phyloP scores from a whole-genome alignment of 257 asterid species.

The Fraxinus anomala region DNA sequence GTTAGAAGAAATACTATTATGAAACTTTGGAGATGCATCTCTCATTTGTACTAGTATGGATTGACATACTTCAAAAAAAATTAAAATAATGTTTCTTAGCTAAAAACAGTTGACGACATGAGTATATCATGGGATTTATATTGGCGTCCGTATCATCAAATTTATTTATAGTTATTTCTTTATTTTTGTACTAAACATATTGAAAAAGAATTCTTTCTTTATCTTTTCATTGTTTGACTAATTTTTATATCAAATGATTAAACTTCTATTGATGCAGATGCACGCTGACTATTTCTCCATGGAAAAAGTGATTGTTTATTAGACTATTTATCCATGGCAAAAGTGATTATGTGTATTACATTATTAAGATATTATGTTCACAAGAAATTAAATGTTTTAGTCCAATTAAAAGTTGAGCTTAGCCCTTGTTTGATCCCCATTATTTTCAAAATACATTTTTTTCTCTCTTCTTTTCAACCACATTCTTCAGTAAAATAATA shows the following conservation, averaged over 20 bases:
- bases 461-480: too few species aligned
- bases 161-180: not conserved
- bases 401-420: not conserved
- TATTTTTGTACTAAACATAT: not conserved
- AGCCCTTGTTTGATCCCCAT: too few species aligned
- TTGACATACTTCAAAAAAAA: slow-evolving; percentile 6
- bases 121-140: not conserved
- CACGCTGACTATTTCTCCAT: not conserved
- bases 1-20: not conserved
- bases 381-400: not conserved
- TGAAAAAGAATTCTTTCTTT: not conserved
- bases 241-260: not conserved
- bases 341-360: not conserved
- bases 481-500: too few species aligned
- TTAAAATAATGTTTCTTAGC: not conserved
- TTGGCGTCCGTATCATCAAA: not conserved
- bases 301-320: not conserved
- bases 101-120: not conserved
- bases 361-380: not conserved
- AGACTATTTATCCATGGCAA: too few species aligned
- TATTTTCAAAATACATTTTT: too few species aligned
- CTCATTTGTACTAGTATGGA: not conserved
- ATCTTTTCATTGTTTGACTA: not conserved
- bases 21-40: not conserved
- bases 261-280: not conserved